Base-by-base conservation (phyloP, 495 filamentous ascomycete genomes). In the Penicillium diatomitis region DNA sequence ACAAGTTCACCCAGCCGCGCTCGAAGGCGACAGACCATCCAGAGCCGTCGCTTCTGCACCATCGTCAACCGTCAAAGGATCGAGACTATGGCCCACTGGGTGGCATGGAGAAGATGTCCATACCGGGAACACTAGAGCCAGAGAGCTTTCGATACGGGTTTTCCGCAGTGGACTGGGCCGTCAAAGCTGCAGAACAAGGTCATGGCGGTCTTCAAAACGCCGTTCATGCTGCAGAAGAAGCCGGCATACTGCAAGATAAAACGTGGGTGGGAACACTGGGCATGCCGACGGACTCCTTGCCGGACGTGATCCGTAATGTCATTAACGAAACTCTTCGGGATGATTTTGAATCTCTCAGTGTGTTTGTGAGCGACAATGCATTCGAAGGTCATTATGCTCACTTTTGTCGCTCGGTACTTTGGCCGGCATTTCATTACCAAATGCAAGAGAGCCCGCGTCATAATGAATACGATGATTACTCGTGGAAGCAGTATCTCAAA, bases 381-480 rank as follows among this genome's bases (percentile, higher is more conserved):
- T 87, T 92, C 37, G 84, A 91, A 52, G 87, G 89, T 2, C 87
- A 92, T 63, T 95, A 95, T 59, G 72, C 80, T 27, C 87, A 95
- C 65, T 95, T 88, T 53, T 95, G 87, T 74, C 94, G 91, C 61
- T 74, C 86, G 57, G 84, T 88, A 32, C 72, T 90, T 28, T 90
- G 86, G 86, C 86, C 86, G 8, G 87, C 91, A 41, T 87, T 95
- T 64, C 88, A 96, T 63, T 95, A 96, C 64, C 87, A 92, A 62
- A 90, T 95, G 62, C 90, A 90, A 31, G 90, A 95, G 58, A 87
- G 86, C 56, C 89, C 90, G 12, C 92, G 92, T 70, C 94, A 87
- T 77, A 94, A 89, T 64, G 88, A 90, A 3, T 96, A 94, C 56
- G 82, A 88, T 58, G 88, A 94, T 57, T 89, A 95, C 60, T 91